Percentiles rank a stretch among this genome's conserved stretches.
Evolutionary conservation across 2,329 filamentous ascomycete genomes (phyloP).

Genomic region (Diaporthe citri): DNA sequence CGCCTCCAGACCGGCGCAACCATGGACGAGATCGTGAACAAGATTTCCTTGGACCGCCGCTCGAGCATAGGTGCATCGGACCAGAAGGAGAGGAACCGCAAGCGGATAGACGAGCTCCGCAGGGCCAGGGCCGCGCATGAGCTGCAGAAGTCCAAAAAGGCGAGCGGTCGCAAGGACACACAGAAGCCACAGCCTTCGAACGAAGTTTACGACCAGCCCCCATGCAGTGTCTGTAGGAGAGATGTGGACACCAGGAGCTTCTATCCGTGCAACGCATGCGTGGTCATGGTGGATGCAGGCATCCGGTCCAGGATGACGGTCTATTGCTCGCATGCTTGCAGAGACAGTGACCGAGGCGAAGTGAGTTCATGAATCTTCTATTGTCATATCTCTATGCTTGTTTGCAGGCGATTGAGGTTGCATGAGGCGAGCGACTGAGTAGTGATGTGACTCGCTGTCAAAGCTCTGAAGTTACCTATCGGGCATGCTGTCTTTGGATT

Average conservation of each 20-base stretch:
- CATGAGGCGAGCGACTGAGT: not conserved
- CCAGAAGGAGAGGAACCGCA: conserved; percentile 46
- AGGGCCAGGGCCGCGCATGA: conserved; percentile 45
- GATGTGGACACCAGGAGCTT: conserved; percentile 43
- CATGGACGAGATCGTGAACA: conserved; percentile 46
- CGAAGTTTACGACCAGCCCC: conserved; percentile 46
- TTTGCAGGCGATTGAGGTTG: not conserved
- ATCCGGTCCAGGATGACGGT: conserved; percentile 43
- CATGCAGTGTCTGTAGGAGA: conserved; percentile 45
- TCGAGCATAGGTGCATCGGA: conserved; percentile 42
- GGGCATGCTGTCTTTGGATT: not conserved
- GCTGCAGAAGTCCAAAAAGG: conserved; percentile 47
- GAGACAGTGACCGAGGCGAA: conserved; percentile 42
- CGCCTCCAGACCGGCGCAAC: conserved; percentile 43
- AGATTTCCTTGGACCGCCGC: conserved; percentile 44
- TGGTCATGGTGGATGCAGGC: conserved; percentile 43
- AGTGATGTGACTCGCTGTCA: not conserved
- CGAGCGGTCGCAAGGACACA: conserved; percentile 33
- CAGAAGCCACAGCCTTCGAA: conserved; percentile 40
- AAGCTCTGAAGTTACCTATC: not conserved
- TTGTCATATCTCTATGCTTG: not conserved
- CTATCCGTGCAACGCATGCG: conserved; percentile 46
- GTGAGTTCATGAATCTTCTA: not conserved
- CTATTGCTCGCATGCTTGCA: conserved; percentile 47
- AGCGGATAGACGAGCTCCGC: conserved; percentile 47